Evolutionary conservation across 257 asterid genomes (phyloP).

Genomic region (Solanum etuberosum): DNA sequence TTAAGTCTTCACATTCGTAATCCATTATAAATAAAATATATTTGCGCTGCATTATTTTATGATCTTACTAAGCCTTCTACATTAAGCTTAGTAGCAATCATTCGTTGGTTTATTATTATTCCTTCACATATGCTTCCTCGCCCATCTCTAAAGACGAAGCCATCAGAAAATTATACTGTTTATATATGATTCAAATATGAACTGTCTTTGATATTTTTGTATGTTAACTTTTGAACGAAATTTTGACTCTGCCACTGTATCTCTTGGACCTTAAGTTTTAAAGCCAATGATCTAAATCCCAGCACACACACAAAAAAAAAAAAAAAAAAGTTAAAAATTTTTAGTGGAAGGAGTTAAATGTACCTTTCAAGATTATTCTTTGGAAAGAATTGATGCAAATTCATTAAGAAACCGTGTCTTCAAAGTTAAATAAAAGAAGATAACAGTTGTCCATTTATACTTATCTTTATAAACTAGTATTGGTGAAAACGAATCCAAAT

Average conservation of each 20-base stretch:
- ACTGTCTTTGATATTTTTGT: rapidly evolving
- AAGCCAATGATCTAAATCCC: neutral
- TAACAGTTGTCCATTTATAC: neutral
- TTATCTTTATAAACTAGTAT: neutral
- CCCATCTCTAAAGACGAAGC: neutral
- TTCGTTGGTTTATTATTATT: neutral
- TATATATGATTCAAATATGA: too few species aligned
- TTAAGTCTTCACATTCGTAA: neutral
- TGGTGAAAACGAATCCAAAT: neutral
- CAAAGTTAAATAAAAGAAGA: neutral
- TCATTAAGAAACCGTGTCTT: neutral
- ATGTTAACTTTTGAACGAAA: too few species aligned
- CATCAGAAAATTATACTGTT: too few species aligned
- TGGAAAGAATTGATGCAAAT: neutral
- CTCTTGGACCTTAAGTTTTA: neutral
- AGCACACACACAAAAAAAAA: too few species aligned
- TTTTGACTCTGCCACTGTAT: neutral
- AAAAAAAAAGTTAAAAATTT: neutral
- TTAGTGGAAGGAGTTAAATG: neutral
- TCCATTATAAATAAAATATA: too few species aligned
- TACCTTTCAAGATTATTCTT: neutral
- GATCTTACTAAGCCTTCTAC: neutral
- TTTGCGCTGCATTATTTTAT: neutral
- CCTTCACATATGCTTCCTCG: neutral
- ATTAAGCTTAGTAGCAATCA: neutral